phyloP scores from a whole-genome alignment of 805 yeast genomes.

The Ogataea nitratoaversa region DNA sequence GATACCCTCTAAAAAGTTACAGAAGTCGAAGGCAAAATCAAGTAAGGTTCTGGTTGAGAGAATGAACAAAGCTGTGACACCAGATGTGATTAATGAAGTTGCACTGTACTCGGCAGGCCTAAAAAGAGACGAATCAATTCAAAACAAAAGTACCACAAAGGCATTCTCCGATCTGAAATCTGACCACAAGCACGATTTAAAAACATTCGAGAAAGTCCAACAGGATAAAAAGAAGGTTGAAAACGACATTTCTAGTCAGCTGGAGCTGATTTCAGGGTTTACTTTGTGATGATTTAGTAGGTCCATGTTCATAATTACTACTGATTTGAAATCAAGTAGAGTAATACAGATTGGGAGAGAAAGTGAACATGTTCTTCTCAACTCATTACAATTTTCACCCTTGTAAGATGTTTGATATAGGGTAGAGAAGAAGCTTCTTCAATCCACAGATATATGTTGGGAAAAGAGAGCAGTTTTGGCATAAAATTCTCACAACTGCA shows the following conservation, averaged over 20 bases:
- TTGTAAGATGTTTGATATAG: no score
- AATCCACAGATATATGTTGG: no score
- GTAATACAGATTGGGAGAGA: no score
- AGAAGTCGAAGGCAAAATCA: slow-evolving; percentile 19
- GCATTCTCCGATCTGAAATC: slow-evolving; percentile 35
- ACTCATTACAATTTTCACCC: no score
- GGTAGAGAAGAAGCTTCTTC: no score
- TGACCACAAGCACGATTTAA: slow-evolving; percentile 38
- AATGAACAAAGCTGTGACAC: slow-evolving; percentile 21
- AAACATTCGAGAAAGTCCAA: slow-evolving; percentile 16
- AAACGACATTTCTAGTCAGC: slow-evolving; percentile 40
- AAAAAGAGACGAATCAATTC: background rate
- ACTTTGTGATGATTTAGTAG: slow-evolving; percentile 23
- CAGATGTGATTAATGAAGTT: slow-evolving; percentile 20
- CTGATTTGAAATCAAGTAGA: no score
- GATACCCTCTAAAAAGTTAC: slow-evolving; percentile 18
- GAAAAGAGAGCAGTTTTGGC: no score
- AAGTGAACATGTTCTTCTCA: no score
- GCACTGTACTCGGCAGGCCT: slow-evolving; percentile 6
- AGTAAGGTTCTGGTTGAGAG: slow-evolving; percentile 25
- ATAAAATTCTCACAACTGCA: no score
- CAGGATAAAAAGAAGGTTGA: slow-evolving; percentile 32
- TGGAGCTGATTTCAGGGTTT: slow-evolving; percentile 46
- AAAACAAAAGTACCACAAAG: slow-evolving; percentile 8
- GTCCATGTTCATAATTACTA: no score